Conservation (phyloP, 495 filamentous ascomycete genomes). For the Letharia columbiana region DNA sequence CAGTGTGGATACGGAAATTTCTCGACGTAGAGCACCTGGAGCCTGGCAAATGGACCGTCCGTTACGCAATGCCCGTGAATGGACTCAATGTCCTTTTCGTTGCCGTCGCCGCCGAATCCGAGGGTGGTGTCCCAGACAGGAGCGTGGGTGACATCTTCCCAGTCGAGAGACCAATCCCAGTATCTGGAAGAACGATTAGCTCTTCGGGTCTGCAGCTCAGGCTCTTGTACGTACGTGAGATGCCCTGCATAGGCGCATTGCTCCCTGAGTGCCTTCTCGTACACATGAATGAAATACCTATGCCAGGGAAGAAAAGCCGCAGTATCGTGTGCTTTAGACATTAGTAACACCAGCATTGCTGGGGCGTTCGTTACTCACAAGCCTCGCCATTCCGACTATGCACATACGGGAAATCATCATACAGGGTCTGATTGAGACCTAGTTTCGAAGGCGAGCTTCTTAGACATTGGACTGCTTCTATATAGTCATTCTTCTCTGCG, state of each 20-base stretch:
- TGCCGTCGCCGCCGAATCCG: conserved; percentile 33
- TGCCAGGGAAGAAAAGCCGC: conserved; percentile 43
- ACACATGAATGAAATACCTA: conserved; percentile 38
- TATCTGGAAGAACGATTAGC: conserved; percentile 11
- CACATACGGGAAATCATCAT: conserved; percentile 25
- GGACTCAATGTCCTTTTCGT: neutral
- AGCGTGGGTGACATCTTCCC: conserved; percentile 24
- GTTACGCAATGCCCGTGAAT: conserved; percentile 19
- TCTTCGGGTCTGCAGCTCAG: too few species aligned
- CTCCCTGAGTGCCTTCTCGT: conserved; percentile 36
- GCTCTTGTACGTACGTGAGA: conserved; percentile 33
- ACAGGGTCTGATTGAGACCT: conserved; percentile 19
- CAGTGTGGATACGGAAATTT: conserved; percentile 20
- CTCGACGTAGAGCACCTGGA: conserved; percentile 19
- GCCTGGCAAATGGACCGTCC: conserved; percentile 22
- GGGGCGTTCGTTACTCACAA: neutral
- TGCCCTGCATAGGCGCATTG: conserved; percentile 39
- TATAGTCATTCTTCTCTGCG: conserved; percentile 24
- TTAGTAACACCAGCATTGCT: neutral
- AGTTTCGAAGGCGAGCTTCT: conserved; percentile 22
- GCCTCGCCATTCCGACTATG: conserved; percentile 7
- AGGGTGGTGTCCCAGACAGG: conserved; percentile 25
- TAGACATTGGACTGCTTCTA: conserved; percentile 28
- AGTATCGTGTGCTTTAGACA: conserved; percentile 18
- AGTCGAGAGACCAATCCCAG: conserved; percentile 29